Evolutionary conservation across 2,329 filamentous ascomycete genomes (phyloP).

Genomic region (Xylariaceae sp.): DNA sequence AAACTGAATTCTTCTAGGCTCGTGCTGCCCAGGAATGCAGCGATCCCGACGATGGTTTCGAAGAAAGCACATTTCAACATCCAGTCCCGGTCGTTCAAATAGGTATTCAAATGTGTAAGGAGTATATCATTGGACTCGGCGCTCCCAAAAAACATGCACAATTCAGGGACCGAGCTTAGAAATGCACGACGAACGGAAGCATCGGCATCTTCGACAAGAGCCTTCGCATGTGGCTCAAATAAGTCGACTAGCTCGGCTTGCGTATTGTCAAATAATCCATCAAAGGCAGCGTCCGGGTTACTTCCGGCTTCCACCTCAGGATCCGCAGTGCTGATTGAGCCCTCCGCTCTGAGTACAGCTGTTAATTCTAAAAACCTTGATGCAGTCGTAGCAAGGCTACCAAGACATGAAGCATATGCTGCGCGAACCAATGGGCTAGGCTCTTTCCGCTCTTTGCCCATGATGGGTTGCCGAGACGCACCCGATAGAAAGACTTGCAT

Average conservation of each 20-base stretch:
- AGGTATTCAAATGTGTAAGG: slow-evolving; percentile 92
- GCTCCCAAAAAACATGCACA: slow-evolving; percentile 94
- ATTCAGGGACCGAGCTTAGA: slow-evolving; percentile 81
- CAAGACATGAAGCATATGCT: slow-evolving; percentile 89
- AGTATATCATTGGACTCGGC: slow-evolving; percentile 95
- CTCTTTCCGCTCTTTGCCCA: slow-evolving; percentile 40
- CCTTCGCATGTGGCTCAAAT: slow-evolving; percentile 86
- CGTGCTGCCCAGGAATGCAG: slow-evolving; percentile 82
- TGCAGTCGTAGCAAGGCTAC: slow-evolving; percentile 82
- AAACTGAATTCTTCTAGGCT: slow-evolving; percentile 94
- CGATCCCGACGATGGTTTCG: slow-evolving; percentile 89
- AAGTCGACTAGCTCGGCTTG: slow-evolving; percentile 76
- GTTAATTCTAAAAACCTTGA: slow-evolving; percentile 86
- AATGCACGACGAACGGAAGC: slow-evolving; percentile 87
- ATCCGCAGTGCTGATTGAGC: slow-evolving; percentile 72
- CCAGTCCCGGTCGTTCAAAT: slow-evolving; percentile 95
- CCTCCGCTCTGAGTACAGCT: slow-evolving; percentile 80
- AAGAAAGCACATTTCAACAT: slow-evolving; percentile 96
- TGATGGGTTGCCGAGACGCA: slow-evolving; percentile 34
- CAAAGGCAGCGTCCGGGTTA: slow-evolving; percentile 68
- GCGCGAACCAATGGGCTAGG: slow-evolving; percentile 74
- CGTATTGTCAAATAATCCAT: slow-evolving; percentile 85
- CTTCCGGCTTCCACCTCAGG: slow-evolving; percentile 73
- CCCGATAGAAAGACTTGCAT: slow-evolving; percentile 55
- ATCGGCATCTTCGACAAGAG: slow-evolving; percentile 82